Base-by-base conservation (phyloP, 208 protist genomes). In the Acanthamoeba sp. region DNA sequence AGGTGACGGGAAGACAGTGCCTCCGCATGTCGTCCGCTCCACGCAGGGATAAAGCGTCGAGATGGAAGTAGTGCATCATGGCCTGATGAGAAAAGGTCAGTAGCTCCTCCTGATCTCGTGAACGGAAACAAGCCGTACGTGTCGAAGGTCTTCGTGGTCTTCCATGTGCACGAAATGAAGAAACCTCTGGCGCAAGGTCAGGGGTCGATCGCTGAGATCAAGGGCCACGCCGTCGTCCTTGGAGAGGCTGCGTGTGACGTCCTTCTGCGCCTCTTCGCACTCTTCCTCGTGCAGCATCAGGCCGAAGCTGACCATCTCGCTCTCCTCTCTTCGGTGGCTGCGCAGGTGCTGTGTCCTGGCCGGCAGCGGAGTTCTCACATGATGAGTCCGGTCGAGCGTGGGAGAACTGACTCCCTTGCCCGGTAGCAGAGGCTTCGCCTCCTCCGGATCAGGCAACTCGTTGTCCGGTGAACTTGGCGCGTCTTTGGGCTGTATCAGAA, bases 11-110 rank as follows among this genome's bases (percentile, higher is more conserved):
- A 18, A 82, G 34, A 38, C 71, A 82, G 38, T 82, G 71, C 71
- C 32, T 82, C 0, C 24, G 40, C 2, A 7, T 40, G 20, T 9
- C 40, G 9, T 82, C 71, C 4, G 71, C 71, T 5, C 10, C 6
- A 24, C n/a, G 38, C 20, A 82, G 71, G 38, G 38, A 40, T 3
- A 82, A 38, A 12, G 71, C 34, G 38, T 82, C 71, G 7, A 82
- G 40, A 24, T 82, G 38, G 71, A 82, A 82, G 71, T 82, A 82
- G 40, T 82, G 71, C 71, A 82, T 82, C 71, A 82, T 82, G n/a
- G n/a, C n/a, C n/a, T n/a, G n/a, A n/a, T n/a, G n/a, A n/a, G n/a
- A n/a, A n/a, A n/a, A n/a, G n/a, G n/a, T n/a, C n/a, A n/a, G n/a
- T n/a, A n/a, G n/a, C n/a, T n/a, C n/a, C n/a, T n/a, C n/a, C n/a